Evolutionary conservation across 2,329 filamentous ascomycete genomes (phyloP).

Genomic region (Fusarium decemcellulare): DNA sequence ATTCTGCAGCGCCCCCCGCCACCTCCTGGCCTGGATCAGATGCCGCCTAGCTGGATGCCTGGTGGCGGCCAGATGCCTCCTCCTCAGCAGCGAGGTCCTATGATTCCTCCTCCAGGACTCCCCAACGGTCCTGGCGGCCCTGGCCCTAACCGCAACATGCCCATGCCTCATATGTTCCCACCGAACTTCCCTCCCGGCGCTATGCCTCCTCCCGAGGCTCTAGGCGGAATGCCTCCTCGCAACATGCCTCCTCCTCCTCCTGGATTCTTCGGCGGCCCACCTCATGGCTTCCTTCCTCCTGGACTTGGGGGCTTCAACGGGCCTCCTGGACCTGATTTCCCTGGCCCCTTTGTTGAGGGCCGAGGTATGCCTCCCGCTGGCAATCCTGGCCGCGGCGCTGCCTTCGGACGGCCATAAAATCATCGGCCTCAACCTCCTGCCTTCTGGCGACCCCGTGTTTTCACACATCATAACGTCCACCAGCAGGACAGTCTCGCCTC

Average conservation of each 20-base stretch:
- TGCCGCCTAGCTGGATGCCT: conserved; percentile 70
- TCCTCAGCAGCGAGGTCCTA: conserved; percentile 61
- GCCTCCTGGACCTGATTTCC: conserved; percentile 62
- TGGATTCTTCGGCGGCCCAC: conserved; percentile 68
- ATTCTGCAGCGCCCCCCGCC: conserved; percentile 75
- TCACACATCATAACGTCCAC: not conserved
- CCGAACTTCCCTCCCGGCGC: conserved; percentile 70
- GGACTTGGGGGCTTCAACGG: conserved; percentile 71
- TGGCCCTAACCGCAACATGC: conserved; percentile 56
- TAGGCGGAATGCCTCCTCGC: conserved; percentile 66
- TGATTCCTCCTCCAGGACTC: conserved; percentile 74
- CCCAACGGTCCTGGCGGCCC: conserved; percentile 43
- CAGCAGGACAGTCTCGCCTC: not conserved
- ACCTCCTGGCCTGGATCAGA: conserved; percentile 72
- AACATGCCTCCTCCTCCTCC: conserved; percentile 70
- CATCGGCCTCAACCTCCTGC: not conserved
- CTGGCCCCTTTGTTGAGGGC: conserved; percentile 66
- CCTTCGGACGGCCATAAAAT: conserved; percentile 51
- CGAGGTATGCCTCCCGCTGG: conserved; percentile 69
- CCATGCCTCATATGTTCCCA: conserved; percentile 72
- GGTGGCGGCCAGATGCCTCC: conserved; percentile 60
- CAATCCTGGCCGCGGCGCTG: conserved; percentile 51
- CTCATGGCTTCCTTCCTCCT: conserved; percentile 68
- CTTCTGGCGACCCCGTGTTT: not conserved
- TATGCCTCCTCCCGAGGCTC: conserved; percentile 63